A percentile compares a stretch with the other conserved stretches of the same genome.
Conservation (phyloP, 2,329 filamentous ascomycete species). For the Claviceps digitariae region DNA sequence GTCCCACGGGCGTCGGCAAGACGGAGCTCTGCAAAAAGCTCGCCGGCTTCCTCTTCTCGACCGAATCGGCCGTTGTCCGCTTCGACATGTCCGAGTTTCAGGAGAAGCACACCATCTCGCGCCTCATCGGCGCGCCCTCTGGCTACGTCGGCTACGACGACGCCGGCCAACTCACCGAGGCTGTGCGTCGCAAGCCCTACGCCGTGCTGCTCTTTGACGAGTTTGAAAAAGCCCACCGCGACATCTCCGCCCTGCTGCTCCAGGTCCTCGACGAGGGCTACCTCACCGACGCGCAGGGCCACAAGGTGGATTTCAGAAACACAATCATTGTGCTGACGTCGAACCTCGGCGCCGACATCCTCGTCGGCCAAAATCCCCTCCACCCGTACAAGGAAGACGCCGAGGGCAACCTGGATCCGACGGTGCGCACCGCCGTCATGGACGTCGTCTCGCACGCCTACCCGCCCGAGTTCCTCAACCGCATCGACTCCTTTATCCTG, state of each 20-base stretch:
- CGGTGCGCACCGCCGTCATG: constrained; percentile 71
- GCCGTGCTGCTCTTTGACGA: constrained; percentile 92
- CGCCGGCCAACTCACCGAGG: constrained; percentile 89
- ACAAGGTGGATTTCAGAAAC: constrained; percentile 93
- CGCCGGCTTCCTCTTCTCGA: constrained; percentile 84
- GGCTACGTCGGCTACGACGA: constrained; percentile 97
- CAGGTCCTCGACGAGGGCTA: constrained; percentile 96
- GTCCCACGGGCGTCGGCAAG: constrained; percentile 92
- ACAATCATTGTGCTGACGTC: constrained; percentile 94
- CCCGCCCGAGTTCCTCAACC: constrained; percentile 89
- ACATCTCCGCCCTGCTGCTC: constrained; percentile 81
- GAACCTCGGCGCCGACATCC: constrained; percentile 84
- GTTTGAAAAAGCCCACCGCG: constrained; percentile 93
- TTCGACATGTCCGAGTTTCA: constrained; percentile 99
- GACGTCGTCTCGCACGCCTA: constrained; percentile 65
- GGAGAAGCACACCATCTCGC: constrained; percentile 89
- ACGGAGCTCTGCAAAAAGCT: constrained; percentile 96
- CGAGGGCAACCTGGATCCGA: constrained; percentile 56
- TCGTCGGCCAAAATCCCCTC: constrained; percentile 59
- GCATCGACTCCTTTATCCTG: constrained; percentile 92
- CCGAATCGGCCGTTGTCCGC: constrained; percentile 75
- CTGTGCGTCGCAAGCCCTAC: constrained; percentile 87
- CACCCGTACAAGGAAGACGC: constrained; percentile 49
- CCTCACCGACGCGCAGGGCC: constrained; percentile 86
- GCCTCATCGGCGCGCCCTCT: constrained; percentile 83